phyloP scores from a whole-genome alignment of 2,329 filamentous ascomycete species.

The Aureobasidium sp. region DNA sequence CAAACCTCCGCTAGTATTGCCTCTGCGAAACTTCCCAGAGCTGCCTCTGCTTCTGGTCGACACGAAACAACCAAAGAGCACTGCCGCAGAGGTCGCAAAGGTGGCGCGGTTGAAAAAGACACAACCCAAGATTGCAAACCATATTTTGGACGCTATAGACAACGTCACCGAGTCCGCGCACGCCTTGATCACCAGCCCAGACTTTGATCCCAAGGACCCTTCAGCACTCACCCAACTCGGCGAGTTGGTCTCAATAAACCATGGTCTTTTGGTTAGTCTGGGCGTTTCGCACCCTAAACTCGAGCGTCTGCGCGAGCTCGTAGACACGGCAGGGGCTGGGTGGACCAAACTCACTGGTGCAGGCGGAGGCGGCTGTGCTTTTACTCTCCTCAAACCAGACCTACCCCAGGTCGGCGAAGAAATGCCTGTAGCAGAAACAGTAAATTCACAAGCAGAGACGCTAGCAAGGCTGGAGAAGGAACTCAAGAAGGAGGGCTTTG shows the following conservation, averaged over 20 bases:
- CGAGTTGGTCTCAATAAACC: slow-evolving; percentile 86
- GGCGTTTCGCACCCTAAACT: slow-evolving; percentile 92
- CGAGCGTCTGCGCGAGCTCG: slow-evolving; percentile 82
- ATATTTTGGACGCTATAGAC: slow-evolving; percentile 80
- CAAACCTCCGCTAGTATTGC: slow-evolving; percentile 65
- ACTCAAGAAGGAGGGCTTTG: slow-evolving; percentile 55
- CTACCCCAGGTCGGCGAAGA: slow-evolving; percentile 9
- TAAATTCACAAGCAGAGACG: slow-evolving; percentile 14
- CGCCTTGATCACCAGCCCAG: slow-evolving; percentile 43
- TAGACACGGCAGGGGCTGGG: slow-evolving; percentile 80
- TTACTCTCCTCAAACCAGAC: slow-evolving; percentile 72
- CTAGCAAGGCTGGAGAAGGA: slow-evolving; percentile 56
- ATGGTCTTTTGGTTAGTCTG: slow-evolving; percentile 80
- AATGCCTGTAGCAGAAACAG: background rate
- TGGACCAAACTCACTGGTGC: slow-evolving; percentile 98
- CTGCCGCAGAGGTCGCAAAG: slow-evolving; percentile 75
- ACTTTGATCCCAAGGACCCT: slow-evolving; percentile 58
- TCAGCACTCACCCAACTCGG: slow-evolving; percentile 65
- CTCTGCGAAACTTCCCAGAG: slow-evolving; percentile 83
- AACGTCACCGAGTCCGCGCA: slow-evolving; percentile 54
- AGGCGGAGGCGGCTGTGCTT: slow-evolving; percentile 90
- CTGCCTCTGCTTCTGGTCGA: slow-evolving; percentile 84
- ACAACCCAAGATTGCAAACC: slow-evolving; percentile 68
- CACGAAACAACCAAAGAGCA: slow-evolving; percentile 80
- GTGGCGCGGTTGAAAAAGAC: slow-evolving; percentile 62